A percentile compares a stretch with the other conserved stretches of the same genome.
Conservation (phyloP, 495 filamentous ascomycete genomes). For the Daldinia concentrica region DNA sequence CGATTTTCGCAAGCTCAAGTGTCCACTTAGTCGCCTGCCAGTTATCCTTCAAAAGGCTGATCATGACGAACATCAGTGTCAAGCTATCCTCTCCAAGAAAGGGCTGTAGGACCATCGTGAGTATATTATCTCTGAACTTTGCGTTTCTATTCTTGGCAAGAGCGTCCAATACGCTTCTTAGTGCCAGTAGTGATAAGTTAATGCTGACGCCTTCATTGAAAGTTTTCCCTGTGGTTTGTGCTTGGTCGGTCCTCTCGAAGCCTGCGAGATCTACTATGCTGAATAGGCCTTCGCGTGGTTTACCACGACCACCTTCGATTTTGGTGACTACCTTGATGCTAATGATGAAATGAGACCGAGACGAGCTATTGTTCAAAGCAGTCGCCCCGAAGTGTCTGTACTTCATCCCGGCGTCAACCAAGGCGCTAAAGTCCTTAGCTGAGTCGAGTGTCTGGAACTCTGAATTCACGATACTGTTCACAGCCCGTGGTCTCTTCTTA, state of each 20-base stretch:
- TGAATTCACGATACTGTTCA: background rate
- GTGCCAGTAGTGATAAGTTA: slow-evolving; percentile 54
- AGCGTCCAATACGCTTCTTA: slow-evolving; percentile 56
- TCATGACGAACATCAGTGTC: slow-evolving; percentile 99
- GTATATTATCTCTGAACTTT: slow-evolving; percentile 90
- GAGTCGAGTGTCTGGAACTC: background rate
- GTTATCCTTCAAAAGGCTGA: slow-evolving; percentile 85
- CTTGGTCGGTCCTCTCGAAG: slow-evolving; percentile 75
- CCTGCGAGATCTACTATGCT: slow-evolving; percentile 61
- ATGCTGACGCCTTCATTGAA: slow-evolving; percentile 47
- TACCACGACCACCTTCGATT: slow-evolving; percentile 67
- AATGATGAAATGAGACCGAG: slow-evolving; percentile 60
- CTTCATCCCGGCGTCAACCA: slow-evolving; percentile 30
- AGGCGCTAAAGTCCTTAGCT: slow-evolving; percentile 22
- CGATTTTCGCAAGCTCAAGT: slow-evolving; percentile 92
- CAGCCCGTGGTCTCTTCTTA: slow-evolving; percentile 66
- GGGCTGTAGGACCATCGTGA: slow-evolving; percentile 93
- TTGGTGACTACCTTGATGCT: slow-evolving; percentile 49
- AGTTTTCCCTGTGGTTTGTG: slow-evolving; percentile 64
- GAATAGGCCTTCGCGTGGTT: slow-evolving; percentile 67
- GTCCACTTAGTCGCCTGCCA: slow-evolving; percentile 89
- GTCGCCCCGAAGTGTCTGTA: slow-evolving; percentile 68
- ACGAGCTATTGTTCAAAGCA: slow-evolving; percentile 63
- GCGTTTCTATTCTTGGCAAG: slow-evolving; percentile 82
- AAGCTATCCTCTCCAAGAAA: slow-evolving; percentile 93